Evolutionary conservation across 2,329 filamentous ascomycete genomes (phyloP), one percentile per base, ranked within the genome.

Genomic region (Orbilia blumenaviensis): DNA sequence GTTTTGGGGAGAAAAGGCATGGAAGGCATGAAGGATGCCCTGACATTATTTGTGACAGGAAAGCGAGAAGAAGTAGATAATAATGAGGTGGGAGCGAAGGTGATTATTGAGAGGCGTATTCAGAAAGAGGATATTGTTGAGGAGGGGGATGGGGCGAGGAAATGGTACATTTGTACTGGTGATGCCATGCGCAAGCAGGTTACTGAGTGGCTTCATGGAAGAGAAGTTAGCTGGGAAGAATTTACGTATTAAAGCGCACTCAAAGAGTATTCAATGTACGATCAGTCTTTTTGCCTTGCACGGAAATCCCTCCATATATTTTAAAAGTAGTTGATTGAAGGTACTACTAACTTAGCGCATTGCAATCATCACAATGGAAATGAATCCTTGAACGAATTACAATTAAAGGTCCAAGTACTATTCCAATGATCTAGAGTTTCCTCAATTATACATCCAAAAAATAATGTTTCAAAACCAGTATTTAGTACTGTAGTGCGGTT

Each of bases 11-110:
- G 82, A 34, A 85, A 87, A 72, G 84, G 84, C 1, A 68, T 64
- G 71, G 52, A 76, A 0, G 84, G 84, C 0, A 82, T 95, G 9
- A 87, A 84, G 0, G 69, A 71, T 0, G 84, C 84, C 14, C 87
- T 89, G 25, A 86, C 78, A 12, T 78, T 95, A 0, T 95, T 91
- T 78, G 82, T 94, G 4, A 93, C 92, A 0, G 86, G 88, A 6
- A 21, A 21, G 18, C 18, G 18, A 36, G 58, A 54, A 34, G 58
- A 48, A 0, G 77, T 64, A 27, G 58, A 54, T 14, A 48, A 48
- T 29, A 52, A 32, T 32, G 61, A 66, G 27, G 25, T 69, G 6
- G 42, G 63, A 48, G 32, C 56, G 14, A 41, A 64, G n/a, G 50
- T 34, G n/a, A 36, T 64, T 21, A 48, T 63, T 63, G 61, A 80